Evolutionary conservation across 1,139 yeast genomes (phyloP).

Genomic region (Meyerozyma elateridarum): DNA sequence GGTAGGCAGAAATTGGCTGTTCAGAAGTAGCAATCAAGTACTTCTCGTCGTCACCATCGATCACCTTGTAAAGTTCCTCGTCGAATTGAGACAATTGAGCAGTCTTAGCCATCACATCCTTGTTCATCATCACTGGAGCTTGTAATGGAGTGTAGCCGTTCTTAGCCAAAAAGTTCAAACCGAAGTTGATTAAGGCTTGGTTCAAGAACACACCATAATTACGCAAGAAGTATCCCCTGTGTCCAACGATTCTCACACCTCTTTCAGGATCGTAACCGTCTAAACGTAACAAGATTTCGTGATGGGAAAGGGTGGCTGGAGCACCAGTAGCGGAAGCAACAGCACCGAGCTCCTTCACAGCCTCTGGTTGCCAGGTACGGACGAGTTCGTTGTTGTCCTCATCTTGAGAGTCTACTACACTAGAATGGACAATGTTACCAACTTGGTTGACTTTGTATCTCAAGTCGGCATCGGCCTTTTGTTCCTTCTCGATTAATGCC

Average conservation of each 20-base stretch:
- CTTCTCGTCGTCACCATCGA: conserved; percentile 96
- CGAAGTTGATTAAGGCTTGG: conserved; percentile 97
- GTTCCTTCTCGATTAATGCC: conserved; percentile 60
- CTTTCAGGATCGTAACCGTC: conserved; percentile 99
- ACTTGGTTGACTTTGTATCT: conserved; percentile 79
- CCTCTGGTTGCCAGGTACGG: conserved; percentile 79
- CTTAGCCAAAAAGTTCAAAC: conserved; percentile 75
- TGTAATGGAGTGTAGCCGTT: conserved; percentile 87
- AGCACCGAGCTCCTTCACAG: conserved; percentile 50
- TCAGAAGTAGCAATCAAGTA: conserved; percentile 97
- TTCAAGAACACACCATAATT: conserved; percentile 94
- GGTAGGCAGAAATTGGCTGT: conserved; percentile 98
- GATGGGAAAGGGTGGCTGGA: conserved; percentile 85
- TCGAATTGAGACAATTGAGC: conserved; percentile 98
- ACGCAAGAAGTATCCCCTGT: conserved; percentile 96
- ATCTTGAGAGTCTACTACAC: conserved; percentile 81
- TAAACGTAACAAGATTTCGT: conserved; percentile 86
- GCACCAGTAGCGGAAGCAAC: conserved; percentile 70
- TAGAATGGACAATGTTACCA: conserved; percentile 91
- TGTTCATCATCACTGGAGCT: conserved; percentile 99
- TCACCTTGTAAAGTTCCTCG: conserved; percentile 93
- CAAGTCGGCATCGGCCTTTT: conserved; percentile 70
- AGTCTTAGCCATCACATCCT: conserved; percentile 98
- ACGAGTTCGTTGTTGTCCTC: conserved; percentile 90
- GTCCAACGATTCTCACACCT: conserved; percentile 97